These are phyloP conservation scores for Inga laurina DNA, from an alignment of 306 rosid genomes.

Conservation along the genomic window DNA sequence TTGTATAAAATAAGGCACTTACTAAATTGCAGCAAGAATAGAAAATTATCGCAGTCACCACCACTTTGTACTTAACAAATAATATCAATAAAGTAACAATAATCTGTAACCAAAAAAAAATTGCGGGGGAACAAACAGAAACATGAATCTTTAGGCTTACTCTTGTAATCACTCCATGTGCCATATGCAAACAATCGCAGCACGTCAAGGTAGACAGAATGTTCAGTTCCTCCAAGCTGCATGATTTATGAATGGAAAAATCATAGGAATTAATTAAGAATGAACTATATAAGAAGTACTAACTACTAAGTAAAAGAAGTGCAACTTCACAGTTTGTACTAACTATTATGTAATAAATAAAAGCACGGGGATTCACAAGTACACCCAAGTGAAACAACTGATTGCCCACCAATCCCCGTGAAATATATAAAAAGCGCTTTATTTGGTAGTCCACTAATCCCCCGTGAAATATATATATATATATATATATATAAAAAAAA, in stretches of 20 bases:
- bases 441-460: not conserved
- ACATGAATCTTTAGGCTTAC: slow-evolving; percentile 46
- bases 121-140: not conserved
- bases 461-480: not conserved
- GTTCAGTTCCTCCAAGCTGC: slow-evolving; percentile 79
- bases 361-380: not conserved
- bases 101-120: not conserved
- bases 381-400: not conserved
- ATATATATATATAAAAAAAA: no score
- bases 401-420: not conserved
- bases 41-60: not conserved
- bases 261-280: not conserved
- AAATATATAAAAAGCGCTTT: not conserved
- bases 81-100: not conserved
- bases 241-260: slow-evolving; percentile 11
- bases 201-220: slow-evolving; percentile 65
- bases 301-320: slow-evolving; percentile 1
- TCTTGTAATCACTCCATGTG: slow-evolving; percentile 90
- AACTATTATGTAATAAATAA: not conserved
- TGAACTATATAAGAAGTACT: not conserved
- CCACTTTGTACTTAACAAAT: not conserved
- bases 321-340: not conserved
- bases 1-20: not conserved
- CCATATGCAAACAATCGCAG: slow-evolving; percentile 90
- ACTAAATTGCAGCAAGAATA: not conserved